Base-by-base conservation (phyloP, 768 basidiomycete genomes). In the Termitomyces sp. region DNA sequence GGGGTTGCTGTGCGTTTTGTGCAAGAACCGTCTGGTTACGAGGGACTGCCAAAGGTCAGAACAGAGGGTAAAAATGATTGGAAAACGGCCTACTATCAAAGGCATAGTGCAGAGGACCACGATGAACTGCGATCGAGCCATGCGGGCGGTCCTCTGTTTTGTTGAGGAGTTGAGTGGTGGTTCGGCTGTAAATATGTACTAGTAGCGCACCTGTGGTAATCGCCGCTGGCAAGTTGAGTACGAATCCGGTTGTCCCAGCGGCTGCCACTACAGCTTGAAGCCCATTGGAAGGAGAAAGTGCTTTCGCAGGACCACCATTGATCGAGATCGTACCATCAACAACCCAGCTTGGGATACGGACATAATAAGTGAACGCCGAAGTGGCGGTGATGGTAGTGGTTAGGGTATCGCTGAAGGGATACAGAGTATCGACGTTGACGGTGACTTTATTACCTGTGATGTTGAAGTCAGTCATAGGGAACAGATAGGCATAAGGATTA, bases 91-190 rank as follows among this genome's bases (percentile, higher is more conserved):
- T 56, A 77, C 76, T 83, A 66, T 83, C 81, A 58, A 78, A 79
- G 5, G 82, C 81, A 62, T 82, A 83, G 65, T 83, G 74, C 42
- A 83, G 63, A 10, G 81, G 78, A 16, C 81, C 82, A 8, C 81
- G 77, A 45, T 83, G 81, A 16, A 84, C 72, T 9, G 81, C 81
- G 48, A 82, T 71, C 8, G 80, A 80, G 8, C 76, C 75, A 60
- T 82, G 76, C 17, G 81, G 80, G 19, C 82, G 74, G 29, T 63
- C 72, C 65, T 84, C 81, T 82, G 60, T 35, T 45, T 16, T 2
- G 5, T 16, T 19, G 7, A 40, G 19, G 21, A 16, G 3, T 40
- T 23, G 29, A 29, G 5, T 2, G 19, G 14, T 32, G n/a, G n/a
- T 34, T 32, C 19, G 7, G 7, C 7, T 34, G 14, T 21, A 25